Evolutionary conservation across 257 asterid species (phyloP).

Genomic region (Thymus mandschuricus): DNA sequence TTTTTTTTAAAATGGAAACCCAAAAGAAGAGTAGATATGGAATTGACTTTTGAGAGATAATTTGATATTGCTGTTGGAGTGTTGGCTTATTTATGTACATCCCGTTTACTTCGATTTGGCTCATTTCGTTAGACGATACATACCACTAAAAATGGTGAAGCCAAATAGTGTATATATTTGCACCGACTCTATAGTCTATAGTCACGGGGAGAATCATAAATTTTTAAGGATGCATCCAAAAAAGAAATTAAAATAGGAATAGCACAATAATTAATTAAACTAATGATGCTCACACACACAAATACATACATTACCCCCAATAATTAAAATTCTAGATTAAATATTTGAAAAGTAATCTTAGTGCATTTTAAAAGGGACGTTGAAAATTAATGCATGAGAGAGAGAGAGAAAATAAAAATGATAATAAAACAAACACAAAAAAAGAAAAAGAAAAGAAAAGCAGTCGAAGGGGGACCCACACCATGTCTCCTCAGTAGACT

Average conservation of each 20-base stretch:
- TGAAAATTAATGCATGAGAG: slow-evolving; percentile 50
- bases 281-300: slow-evolving; percentile 5
- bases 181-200: slow-evolving; percentile 46
- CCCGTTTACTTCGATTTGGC: neutral
- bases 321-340: slow-evolving; percentile 13
- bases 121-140: no score
- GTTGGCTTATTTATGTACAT: neutral
- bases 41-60: slow-evolving; percentile 13
- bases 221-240: neutral
- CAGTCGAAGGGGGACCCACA: slow-evolving; percentile 61
- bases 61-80: neutral
- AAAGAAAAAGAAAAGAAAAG: slow-evolving; percentile 49
- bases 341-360: slow-evolving; percentile 25
- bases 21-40: slow-evolving; percentile 14
- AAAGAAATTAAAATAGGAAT: neutral
- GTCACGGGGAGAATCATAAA: slow-evolving; percentile 48
- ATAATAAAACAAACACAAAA: no score
- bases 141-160: neutral
- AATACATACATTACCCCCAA: slow-evolving; percentile 18
- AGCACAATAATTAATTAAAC: slow-evolving; percentile 17
- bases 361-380: slow-evolving; percentile 45
- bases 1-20: neutral
- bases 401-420: slow-evolving; percentile 5
- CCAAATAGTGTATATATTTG: slow-evolving; percentile 5
- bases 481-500: slow-evolving; percentile 68